Evolutionary conservation across 768 basidiomycete species (phyloP).

Genomic region (Naematelia encephala): DNA sequence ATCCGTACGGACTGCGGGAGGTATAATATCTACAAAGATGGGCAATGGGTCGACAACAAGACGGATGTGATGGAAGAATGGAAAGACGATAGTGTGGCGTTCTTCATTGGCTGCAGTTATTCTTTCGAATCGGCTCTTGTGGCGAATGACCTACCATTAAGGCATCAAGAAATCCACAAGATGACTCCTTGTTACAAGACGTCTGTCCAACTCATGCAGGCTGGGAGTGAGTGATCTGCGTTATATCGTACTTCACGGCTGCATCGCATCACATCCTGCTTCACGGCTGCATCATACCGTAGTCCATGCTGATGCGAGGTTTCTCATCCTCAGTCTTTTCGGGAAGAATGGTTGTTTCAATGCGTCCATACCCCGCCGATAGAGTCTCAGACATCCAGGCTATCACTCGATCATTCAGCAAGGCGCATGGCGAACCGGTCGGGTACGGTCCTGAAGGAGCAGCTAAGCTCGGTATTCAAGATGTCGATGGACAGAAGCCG

Average conservation of each 20-base stretch:
- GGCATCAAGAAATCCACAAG: constrained; percentile 28
- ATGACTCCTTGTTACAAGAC: constrained; percentile 37
- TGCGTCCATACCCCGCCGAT: constrained; percentile 30
- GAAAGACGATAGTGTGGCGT: constrained; percentile 34
- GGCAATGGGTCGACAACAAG: constrained; percentile 20
- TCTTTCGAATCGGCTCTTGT: constrained; percentile 36
- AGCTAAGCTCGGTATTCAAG: constrained; percentile 27
- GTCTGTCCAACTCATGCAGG: constrained; percentile 10
- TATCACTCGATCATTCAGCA: constrained; percentile 28
- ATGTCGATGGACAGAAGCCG: constrained; percentile 23
- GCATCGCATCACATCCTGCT: no score
- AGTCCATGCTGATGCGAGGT: no score
- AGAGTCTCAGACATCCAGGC: constrained; percentile 16
- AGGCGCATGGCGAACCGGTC: constrained; percentile 40
- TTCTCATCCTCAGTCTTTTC: constrained; percentile 19
- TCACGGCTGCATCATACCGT: background rate
- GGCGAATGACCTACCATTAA: constrained; percentile 15
- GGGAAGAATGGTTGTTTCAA: constrained; percentile 44
- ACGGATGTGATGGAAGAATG: constrained; percentile 24
- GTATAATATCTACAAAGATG: constrained; percentile 25
- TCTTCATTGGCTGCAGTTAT: constrained; percentile 41
- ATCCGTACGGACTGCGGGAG: constrained; percentile 31
- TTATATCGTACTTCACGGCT: no score
- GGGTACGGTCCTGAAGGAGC: constrained; percentile 32
- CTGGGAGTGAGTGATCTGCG: constrained; percentile 26